A percentile compares a stretch with the other conserved stretches of the same genome.
These are phyloP conservation scores for Bipolaris zeicola DNA, from an alignment of 2,329 filamentous ascomycete species.

Conservation along the genomic window DNA sequence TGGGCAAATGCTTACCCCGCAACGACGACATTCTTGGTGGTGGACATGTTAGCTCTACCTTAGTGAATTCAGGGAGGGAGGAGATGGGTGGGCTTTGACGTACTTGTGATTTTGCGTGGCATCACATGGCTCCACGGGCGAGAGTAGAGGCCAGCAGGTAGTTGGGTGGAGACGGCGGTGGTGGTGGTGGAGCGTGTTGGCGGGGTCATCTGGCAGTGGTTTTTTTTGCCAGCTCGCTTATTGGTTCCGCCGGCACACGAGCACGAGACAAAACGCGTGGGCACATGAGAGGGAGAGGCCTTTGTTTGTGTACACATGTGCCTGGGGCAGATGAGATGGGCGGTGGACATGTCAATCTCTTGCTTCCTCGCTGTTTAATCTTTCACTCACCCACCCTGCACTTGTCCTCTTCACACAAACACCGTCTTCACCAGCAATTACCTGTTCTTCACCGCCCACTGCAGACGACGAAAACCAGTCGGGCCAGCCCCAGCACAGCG, in stretches of 20 bases:
- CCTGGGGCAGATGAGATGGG: neutral
- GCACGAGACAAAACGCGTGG: slow-evolving; percentile 32
- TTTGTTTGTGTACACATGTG: slow-evolving; percentile 22
- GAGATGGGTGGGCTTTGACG: slow-evolving; percentile 12
- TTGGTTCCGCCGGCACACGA: slow-evolving; percentile 21
- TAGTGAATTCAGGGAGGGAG: neutral
- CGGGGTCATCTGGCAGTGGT: slow-evolving; percentile 16
- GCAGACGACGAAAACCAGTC: slow-evolving; percentile 9
- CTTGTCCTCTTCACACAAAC: neutral
- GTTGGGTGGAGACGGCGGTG: neutral
- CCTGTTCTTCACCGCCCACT: slow-evolving; percentile 6
- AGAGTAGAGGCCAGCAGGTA: neutral
- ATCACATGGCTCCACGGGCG: neutral
- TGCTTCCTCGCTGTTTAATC: neutral
- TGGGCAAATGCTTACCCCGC: slow-evolving; percentile 50
- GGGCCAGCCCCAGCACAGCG: slow-evolving; percentile 20
- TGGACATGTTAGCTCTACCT: slow-evolving; percentile 13
- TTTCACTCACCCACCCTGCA: neutral
- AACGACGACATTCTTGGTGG: slow-evolving; percentile 51
- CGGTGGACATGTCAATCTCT: neutral
- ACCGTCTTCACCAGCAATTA: too few species aligned
- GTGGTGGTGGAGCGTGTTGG: slow-evolving; percentile 3
- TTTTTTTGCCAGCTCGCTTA: slow-evolving; percentile 19
- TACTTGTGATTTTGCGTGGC: neutral
- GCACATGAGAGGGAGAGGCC: slow-evolving; percentile 18